Conservation (phyloP, 2,329 filamentous ascomycete genomes). For the Cadophora sp. region DNA sequence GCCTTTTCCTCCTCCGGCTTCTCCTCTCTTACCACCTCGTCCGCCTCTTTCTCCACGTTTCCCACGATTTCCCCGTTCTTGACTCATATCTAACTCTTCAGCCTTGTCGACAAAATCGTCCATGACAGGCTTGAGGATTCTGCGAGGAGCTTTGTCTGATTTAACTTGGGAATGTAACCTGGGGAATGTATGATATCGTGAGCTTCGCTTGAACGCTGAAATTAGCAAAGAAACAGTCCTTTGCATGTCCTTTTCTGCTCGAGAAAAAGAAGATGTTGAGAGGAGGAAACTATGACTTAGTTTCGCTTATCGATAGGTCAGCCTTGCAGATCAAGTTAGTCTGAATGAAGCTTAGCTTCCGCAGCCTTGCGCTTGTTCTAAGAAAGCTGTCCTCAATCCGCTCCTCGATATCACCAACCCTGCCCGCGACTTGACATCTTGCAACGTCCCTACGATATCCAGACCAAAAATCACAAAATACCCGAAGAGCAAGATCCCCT, state of each 20-base stretch:
- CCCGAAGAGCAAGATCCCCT: too few relatives aligned
- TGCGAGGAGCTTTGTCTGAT: not conserved
- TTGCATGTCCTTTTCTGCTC: not conserved
- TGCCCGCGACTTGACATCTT: not conserved
- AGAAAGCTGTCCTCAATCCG: slow-evolving; percentile 15
- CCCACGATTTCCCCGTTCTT: not conserved
- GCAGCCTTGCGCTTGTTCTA: slow-evolving; percentile 5
- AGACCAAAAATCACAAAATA: not conserved
- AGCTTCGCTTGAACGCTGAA: not conserved
- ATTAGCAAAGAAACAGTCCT: not conserved
- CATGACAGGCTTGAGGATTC: not conserved
- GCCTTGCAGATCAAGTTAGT: not conserved
- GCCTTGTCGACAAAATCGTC: slow-evolving; percentile 19
- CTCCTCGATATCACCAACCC: not conserved
- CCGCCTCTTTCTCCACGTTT: slow-evolving; percentile 28
- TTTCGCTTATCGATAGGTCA: not conserved
- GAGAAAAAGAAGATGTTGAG: not conserved
- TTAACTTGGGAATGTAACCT: not conserved
- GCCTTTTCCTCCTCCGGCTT: slow-evolving; percentile 32
- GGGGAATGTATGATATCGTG: not conserved
- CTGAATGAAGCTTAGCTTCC: not conserved
- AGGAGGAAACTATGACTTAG: not conserved
- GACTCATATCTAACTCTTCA: slow-evolving; percentile 19
- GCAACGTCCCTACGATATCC: not conserved
- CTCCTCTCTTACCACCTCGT: slow-evolving; percentile 23